Evolutionary conservation across 345 rosid species (phyloP), one percentile per base, ranked within the genome.

Genomic region (Hypericum perforatum): DNA sequence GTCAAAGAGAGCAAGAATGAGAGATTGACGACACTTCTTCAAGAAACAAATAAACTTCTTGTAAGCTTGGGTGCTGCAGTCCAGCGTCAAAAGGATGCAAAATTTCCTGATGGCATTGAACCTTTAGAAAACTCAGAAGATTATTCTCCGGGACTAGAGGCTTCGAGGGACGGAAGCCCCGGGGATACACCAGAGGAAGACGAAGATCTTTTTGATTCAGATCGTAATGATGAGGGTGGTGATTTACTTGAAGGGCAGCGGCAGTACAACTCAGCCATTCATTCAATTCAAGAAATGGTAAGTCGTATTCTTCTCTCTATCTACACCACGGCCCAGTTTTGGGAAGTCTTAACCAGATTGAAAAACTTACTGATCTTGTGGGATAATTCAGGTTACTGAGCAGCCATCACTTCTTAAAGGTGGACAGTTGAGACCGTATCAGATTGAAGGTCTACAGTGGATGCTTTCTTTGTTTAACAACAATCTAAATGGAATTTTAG

Each of bases 1-100:
- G 99, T 94, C 14, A 94, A 94, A 80, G 95, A 94, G 77, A 94
- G 99, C 66, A 94, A 94, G 67, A 94, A 94, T 62, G 95, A 89
- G 71, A 73, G 99, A 47, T 70, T 94, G 43, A 94, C 97, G 51
- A 84, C 70, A 38, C 95, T 94, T 72, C 89, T 94, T 56, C 77
- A 78, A 57, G 99, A 94, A 79, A 89, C 99, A 58, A 89, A 94
- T 74, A 89, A 86, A 62, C 95, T 94, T 43, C 95, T 94, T 65
- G 72, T 73, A 65, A 94, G 86, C 63, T 74, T 94, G 74, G 99
- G 99, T 70, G 99, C 99, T 58, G 96, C 97, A 55, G 99, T 89
- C 64, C 95, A 94, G 64, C 90, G 99, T 56, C 89, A 94, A 72
- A 94, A 94, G 82, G 95, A 76, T 84, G 72, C 81, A 29, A 82